A percentile compares a stretch with the other conserved stretches of the same genome.
These are phyloP conservation scores for Xylaria intraflava DNA, from an alignment of 495 filamentous ascomycete genomes.

Conservation along the genomic window DNA sequence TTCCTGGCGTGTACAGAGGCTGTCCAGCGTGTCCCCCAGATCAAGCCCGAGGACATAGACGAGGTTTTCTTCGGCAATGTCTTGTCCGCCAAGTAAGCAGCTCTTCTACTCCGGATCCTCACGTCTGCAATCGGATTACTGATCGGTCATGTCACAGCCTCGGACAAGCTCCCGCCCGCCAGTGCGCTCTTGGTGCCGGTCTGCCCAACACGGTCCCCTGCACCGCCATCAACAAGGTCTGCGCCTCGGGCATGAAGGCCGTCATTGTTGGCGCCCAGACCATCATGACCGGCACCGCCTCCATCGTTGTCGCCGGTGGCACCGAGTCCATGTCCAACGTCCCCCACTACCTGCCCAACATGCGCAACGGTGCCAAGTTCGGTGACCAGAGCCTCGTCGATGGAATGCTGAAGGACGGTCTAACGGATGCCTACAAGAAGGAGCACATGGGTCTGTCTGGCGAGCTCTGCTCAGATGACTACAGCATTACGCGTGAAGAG, in stretches of 20 bases:
- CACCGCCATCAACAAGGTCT: conserved; percentile 98
- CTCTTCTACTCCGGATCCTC: conserved; percentile 22
- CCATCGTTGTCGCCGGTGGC: conserved; percentile 84
- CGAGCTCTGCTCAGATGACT: conserved; percentile 85
- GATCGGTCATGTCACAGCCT: conserved; percentile 50
- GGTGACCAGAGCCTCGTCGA: conserved; percentile 82
- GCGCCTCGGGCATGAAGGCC: conserved; percentile 88
- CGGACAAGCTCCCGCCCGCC: conserved; percentile 92
- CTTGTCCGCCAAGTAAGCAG: conserved; percentile 82
- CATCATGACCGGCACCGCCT: conserved; percentile 89
- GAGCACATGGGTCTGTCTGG: conserved; percentile 91
- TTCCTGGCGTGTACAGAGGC: conserved; percentile 51
- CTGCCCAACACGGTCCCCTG: conserved; percentile 69
- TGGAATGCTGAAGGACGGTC: conserved; percentile 83
- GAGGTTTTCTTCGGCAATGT: conserved; percentile 99
- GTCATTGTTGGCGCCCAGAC: conserved; percentile 93
- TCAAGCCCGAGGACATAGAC: conserved; percentile 80
- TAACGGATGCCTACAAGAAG: conserved; percentile 86
- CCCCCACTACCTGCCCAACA: conserved; percentile 87
- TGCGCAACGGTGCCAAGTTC: conserved; percentile 81
- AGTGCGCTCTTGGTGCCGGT: conserved; percentile 84
- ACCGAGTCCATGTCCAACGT: conserved; percentile 96
- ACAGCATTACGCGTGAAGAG: conserved; percentile 69
- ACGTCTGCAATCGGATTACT: conserved; percentile 6
- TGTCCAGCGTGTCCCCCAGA: conserved; percentile 72